Base-by-base conservation (phyloP, 2,329 filamentous ascomycete genomes). In the Curvularia sp. region DNA sequence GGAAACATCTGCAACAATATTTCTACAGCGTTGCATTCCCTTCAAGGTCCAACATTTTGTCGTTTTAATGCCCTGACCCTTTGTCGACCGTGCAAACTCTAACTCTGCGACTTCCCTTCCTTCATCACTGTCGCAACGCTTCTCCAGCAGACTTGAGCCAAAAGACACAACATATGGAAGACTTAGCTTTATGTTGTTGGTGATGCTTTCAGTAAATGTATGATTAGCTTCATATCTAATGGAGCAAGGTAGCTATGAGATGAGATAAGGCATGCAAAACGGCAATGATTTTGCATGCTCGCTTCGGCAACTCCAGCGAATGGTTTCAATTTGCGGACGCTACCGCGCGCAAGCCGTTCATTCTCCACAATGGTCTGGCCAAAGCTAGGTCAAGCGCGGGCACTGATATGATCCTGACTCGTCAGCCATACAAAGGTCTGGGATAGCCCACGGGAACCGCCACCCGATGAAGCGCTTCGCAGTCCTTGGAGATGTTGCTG, bases 271-370 rank as follows among this genome's bases (percentile, higher is more conserved):
- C 42, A 18, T 10, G 10, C 26, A 41, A 15, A 8, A 35, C 51
- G 51, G 51, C 39, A 30, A 31, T 28, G 26, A 38, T 57, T 22
- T 49, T 39, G 51, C 44, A 18, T 38, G 18, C 31, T 50, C 42
- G 9, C 28, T 13, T 38, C 12, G 44, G 43, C 30, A 54, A 38
- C 22, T 44, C 42, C 30, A 52, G 28, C 18, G 26, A 44, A 33
- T 5, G 33, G 20, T 18, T 10, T n/a, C 7, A 42, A 42, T 31
- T 26, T 30, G 43, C 28, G 22, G 18, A 24, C 22, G 41, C 22
- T 43, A 43, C 33, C 33, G 13, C 33, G 13, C 13, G 33, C 33
- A 35, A 35, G 33, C 33, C 33, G 33, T n/a, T 35, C 3, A n/a
- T 35, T 35, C 33, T 35, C 33, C 33, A 35, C 33, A 35, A 15